These are phyloP conservation scores for Colletotrichum brevisporum DNA, from an alignment of 2,329 filamentous ascomycete species.

Conservation along the genomic window DNA sequence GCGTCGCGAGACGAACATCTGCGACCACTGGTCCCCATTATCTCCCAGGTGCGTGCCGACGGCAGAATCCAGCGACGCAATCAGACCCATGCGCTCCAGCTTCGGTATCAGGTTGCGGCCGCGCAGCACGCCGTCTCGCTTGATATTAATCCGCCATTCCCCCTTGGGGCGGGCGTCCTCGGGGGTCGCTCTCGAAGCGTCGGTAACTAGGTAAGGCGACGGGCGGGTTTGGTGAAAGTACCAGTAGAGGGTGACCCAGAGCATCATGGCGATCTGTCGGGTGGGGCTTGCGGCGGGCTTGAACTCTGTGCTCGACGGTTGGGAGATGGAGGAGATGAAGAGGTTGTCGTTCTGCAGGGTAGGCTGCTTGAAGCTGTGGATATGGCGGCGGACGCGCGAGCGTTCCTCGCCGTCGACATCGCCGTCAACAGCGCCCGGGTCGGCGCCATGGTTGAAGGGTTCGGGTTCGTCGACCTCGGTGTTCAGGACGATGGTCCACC, in stretches of 20 bases:
- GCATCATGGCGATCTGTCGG: conserved; percentile 94
- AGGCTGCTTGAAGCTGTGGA: conserved; percentile 79
- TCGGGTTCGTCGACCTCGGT: conserved; percentile 65
- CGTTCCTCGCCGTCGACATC: conserved; percentile 49
- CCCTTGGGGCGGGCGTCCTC: conserved; percentile 80
- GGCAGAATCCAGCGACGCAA: conserved; percentile 80
- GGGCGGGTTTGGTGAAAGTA: conserved; percentile 94
- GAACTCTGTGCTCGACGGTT: conserved; percentile 84
- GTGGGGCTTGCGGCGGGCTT: conserved; percentile 85
- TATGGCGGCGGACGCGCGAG: conserved; percentile 52
- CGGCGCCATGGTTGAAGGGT: conserved; percentile 20
- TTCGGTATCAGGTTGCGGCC: conserved; percentile 88
- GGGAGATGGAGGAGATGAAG: conserved; percentile 93
- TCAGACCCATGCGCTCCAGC: conserved; percentile 92
- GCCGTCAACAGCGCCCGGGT: conserved; percentile 45
- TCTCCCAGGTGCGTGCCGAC: conserved; percentile 77
- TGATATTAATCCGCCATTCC: conserved; percentile 89
- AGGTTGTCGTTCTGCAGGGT: conserved; percentile 85
- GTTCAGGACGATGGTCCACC: conserved; percentile 91
- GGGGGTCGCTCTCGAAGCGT: conserved; percentile 76
- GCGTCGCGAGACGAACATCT: conserved; percentile 85
- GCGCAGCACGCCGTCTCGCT: conserved; percentile 88
- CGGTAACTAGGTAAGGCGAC: conserved; percentile 71
- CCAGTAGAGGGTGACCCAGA: conserved; percentile 96
- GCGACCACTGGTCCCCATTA: conserved; percentile 76